Evolutionary conservation across 2,329 filamentous ascomycete species (phyloP).

Genomic region (Fusarium coicis): DNA sequence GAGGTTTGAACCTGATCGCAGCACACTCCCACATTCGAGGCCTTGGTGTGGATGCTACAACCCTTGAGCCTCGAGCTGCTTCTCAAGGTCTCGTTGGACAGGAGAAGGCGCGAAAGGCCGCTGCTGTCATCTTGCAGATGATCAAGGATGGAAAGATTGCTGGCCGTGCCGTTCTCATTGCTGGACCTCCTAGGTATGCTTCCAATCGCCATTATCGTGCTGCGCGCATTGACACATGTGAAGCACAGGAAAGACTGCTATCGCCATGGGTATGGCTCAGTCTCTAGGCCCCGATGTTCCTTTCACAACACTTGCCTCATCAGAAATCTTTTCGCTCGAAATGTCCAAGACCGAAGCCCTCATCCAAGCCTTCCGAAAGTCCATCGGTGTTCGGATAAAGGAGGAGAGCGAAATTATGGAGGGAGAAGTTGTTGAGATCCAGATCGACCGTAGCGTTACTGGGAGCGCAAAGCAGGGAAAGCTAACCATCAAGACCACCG

Average conservation of each 20-base stretch:
- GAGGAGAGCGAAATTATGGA: conserved; percentile 99
- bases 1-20: conserved; percentile 95
- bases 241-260: conserved; percentile 97
- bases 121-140: conserved; percentile 97
- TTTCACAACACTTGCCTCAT: conserved; percentile 94
- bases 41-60: conserved; percentile 91
- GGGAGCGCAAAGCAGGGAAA: conserved; percentile 98
- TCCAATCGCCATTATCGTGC: neutral
- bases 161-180: conserved; percentile 91
- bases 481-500: conserved; percentile 98
- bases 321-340: conserved; percentile 97
- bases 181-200: conserved; percentile 83
- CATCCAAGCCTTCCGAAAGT: conserved; percentile 98
- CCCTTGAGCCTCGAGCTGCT: conserved; percentile 83
- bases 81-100: conserved; percentile 97
- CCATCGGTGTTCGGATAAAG: conserved; percentile 97
- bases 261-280: conserved; percentile 99
- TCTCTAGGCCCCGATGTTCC: conserved; percentile 93
- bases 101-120: conserved; percentile 95
- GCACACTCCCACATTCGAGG: conserved; percentile 98
- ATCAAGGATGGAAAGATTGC: conserved; percentile 99
- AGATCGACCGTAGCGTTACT: conserved; percentile 96
- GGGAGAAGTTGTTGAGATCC: conserved; percentile 98
- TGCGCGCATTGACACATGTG: conserved; percentile 29
- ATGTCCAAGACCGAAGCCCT: conserved; percentile 99